Base-by-base conservation (phyloP, 345 rosid species). In the Raphanus sativus region DNA sequence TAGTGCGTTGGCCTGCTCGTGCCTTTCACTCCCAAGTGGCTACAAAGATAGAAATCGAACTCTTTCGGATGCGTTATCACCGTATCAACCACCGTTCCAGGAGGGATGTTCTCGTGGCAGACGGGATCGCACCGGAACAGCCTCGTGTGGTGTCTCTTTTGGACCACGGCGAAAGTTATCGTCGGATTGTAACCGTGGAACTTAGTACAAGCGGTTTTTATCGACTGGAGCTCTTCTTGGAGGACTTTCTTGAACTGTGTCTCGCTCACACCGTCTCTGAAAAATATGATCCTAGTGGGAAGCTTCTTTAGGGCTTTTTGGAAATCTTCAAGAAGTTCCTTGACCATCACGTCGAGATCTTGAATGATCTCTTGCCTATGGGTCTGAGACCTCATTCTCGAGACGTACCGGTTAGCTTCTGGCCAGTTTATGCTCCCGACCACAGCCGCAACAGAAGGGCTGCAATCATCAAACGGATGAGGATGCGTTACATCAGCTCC, bases 351-450 rank as follows among this genome's bases (percentile, higher is more conserved):
- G 36, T 83, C 88, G 65, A 94, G 94, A 69, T 94, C 97, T 79
- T 87, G 86, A 71, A 94, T 94, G 66, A 94, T 92, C 75, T 94
- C 98, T 78, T 94, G 91, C 50, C 97, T 75, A 75, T 94, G 98
- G 12, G 92, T 90, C 73, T 95, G 98, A n/a, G 99, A 95, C 80
- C 94, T 79, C 97, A 95, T 95, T 66, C 97, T 83, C 0, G 98
- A 95, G 0, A 83, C 87, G 29, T 95, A 95, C 75, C 87, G 85
- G 91, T 95, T 95, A 58, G 97, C 97, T 13, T 92, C 90, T 1
- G 99, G 98, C 99, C 99, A 95, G 86, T 92, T 95, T 87, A 95
- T 86, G 89, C 98, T 95, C n/a, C 98, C 99, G 30, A 95, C 99
- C 28, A 92, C 98, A 54, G 99, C 99, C 4, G 97, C 99, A 73